Percentiles rank a stretch among this genome's conserved stretches.
These are phyloP conservation scores for Crithidia brevicula DNA, from an alignment of 208 protist species.

Conservation along the genomic window DNA sequence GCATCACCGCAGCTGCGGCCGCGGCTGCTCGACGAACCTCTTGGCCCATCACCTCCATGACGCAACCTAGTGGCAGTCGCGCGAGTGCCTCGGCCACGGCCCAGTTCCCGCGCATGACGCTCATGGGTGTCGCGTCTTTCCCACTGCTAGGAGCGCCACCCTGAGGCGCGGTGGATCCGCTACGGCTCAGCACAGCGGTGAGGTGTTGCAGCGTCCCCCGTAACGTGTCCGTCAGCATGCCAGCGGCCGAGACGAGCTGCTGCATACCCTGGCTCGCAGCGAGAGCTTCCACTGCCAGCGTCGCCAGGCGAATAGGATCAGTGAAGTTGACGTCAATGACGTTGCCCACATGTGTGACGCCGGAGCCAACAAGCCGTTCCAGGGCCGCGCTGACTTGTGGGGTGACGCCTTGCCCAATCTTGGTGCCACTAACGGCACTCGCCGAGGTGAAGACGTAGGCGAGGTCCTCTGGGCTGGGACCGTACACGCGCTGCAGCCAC, in stretches of 20 bases:
- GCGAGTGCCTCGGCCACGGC: conserved; percentile 27
- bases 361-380: conserved; percentile 16
- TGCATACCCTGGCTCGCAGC: conserved; percentile 31
- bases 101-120: conserved; percentile 20
- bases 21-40: conserved; percentile 16
- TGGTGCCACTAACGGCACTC: no score
- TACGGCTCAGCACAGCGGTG: conserved; percentile 19
- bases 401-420: no score
- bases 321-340: conserved; percentile 37
- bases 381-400: conserved; percentile 3
- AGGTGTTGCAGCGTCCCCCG: conserved; percentile 37
- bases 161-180: neutral
- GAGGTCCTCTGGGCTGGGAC: conserved; percentile 6
- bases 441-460: conserved; percentile 14
- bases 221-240: conserved; percentile 33
- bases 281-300: conserved; percentile 36
- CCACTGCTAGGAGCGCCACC: no score
- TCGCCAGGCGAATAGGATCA: conserved; percentile 30
- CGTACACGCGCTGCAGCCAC: conserved; percentile 29
- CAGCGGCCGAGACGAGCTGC: conserved; percentile 34
- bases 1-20: neutral
- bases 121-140: neutral
- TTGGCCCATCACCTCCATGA: conserved; percentile 13
- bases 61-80: conserved; percentile 25
- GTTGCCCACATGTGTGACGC: conserved; percentile 27